Evolutionary conservation across 2,329 filamentous ascomycete species (phyloP), one percentile per base, ranked within the genome.

Genomic region (Hypoxylon sp.): DNA sequence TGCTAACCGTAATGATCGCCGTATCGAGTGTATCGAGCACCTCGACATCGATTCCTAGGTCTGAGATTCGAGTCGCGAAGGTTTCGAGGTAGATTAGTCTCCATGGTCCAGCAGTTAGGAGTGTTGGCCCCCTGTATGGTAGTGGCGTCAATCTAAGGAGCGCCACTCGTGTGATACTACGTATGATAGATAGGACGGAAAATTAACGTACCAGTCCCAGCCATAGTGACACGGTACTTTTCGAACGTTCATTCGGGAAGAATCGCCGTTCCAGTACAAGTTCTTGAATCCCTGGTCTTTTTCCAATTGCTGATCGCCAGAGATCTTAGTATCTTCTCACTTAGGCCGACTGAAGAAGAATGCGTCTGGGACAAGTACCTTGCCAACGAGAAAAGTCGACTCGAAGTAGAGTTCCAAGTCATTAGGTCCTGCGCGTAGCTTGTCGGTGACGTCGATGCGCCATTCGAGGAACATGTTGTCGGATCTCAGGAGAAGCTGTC

Each of bases 381-480:
- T 53, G 50, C 50, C 50, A 25, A 53, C 17, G 50, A 53, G 50
- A 38, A 53, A 53, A 28, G 50, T 53, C 10, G 50, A 53, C 50
- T 53, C 50, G 32, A 53, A 53, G 50, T 53, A 53, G 32, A 53
- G 50, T 53, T 53, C 50, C 34, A 53, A 36, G 50, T 53, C 34
- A 53, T 53, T 53, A 34, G 50, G 11, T 41, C 50, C 50, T 10
- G 19, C 9, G 50, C 50, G 50, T 41, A 53, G 17, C 50, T 53
- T 53, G 50, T 41, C 50, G 32, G 50, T 53, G 50, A 53, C 50
- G 50, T 53, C 50, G 50, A 53, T 41, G 6, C 50, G 50, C 50
- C 50, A 53, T 41, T 53, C 50, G 32, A 51, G 43, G 34, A 60
- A 60, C 56, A 60, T 60, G 23, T 60, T 60, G 32, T 60, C 56